Conservation (phyloP, 805 yeast species). For the Peterozyma xylosa region DNA sequence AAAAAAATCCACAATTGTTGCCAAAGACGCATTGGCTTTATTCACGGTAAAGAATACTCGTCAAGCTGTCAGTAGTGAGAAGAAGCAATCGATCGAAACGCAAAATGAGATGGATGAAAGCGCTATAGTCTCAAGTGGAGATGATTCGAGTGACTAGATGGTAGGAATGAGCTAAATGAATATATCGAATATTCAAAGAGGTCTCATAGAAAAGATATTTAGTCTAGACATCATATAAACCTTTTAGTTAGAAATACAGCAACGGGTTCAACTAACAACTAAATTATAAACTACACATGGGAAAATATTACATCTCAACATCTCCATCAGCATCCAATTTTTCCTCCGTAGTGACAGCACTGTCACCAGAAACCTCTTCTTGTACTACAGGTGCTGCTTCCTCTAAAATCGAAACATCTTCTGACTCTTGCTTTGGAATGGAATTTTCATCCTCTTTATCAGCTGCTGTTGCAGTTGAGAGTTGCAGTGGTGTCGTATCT, state of each 20-base stretch:
- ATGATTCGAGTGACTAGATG: conserved; percentile 6
- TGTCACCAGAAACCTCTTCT: background rate
- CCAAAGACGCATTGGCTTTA: conserved; percentile 56
- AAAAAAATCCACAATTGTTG: conserved; percentile 35
- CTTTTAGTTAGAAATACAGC: too few species aligned
- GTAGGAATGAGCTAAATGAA: background rate
- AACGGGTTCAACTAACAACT: background rate
- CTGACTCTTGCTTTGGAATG: background rate
- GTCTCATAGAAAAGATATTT: too few species aligned
- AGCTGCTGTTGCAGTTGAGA: background rate
- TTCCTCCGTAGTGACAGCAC: background rate
- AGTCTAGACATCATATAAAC: too few species aligned
- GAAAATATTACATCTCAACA: conserved; percentile 5
- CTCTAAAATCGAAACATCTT: conserved; percentile 18
- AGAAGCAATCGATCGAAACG: background rate
- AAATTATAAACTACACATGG: background rate
- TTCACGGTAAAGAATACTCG: conserved; percentile 31
- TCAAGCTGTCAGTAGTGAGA: too few species aligned
- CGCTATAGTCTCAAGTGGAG: conserved; percentile 2
- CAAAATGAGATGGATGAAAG: conserved; percentile 4
- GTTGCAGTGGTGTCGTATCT: background rate
- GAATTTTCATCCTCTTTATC: conserved; percentile 10
- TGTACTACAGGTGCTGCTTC: conserved; percentile 10
- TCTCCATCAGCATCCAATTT: conserved; percentile 15
- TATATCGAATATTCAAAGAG: background rate